These are phyloP conservation scores for Trichoderma oligosporum DNA, from an alignment of 2,329 filamentous ascomycete species.

Conservation along the genomic window DNA sequence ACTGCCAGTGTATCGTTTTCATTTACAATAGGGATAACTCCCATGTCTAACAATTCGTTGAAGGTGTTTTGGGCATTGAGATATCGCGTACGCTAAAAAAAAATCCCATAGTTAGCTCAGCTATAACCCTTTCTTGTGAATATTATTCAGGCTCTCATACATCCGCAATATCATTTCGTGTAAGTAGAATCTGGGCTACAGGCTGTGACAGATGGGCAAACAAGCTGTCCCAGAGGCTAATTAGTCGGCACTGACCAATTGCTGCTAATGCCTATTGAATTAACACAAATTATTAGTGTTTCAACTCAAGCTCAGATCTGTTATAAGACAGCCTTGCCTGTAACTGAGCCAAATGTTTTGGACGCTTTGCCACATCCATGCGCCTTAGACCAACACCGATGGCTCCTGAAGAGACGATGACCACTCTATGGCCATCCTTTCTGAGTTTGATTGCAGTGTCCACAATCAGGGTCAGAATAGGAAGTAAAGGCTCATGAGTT, in stretches of 20 bases:
- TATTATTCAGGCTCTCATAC: constrained; percentile 48
- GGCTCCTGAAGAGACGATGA: constrained; percentile 95
- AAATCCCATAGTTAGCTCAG: not conserved
- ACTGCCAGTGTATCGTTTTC: constrained; percentile 97
- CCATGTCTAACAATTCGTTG: constrained; percentile 83
- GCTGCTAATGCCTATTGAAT: constrained; percentile 71
- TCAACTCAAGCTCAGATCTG: not conserved
- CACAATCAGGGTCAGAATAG: constrained; percentile 86
- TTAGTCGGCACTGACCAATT: constrained; percentile 91
- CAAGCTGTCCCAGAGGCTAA: constrained; percentile 91
- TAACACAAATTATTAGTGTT: constrained; percentile 6
- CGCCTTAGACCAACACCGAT: constrained; percentile 89
- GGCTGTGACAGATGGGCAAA: constrained; percentile 86
- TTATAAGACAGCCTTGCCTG: constrained; percentile 51
- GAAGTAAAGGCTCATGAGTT: constrained; percentile 88
- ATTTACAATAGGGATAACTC: constrained; percentile 96
- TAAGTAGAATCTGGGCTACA: constrained; percentile 90
- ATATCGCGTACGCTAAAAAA: constrained; percentile 58
- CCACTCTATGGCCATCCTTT: constrained; percentile 87
- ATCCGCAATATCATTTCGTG: constrained; percentile 93
- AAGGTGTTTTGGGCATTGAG: constrained; percentile 96
- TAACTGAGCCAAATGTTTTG: constrained; percentile 84
- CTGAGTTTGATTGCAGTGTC: constrained; percentile 85
- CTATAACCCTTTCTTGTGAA: too few species aligned
- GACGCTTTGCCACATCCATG: constrained; percentile 83